Conservation (phyloP, 805 yeast species). For the Teunomyces cretensis region DNA sequence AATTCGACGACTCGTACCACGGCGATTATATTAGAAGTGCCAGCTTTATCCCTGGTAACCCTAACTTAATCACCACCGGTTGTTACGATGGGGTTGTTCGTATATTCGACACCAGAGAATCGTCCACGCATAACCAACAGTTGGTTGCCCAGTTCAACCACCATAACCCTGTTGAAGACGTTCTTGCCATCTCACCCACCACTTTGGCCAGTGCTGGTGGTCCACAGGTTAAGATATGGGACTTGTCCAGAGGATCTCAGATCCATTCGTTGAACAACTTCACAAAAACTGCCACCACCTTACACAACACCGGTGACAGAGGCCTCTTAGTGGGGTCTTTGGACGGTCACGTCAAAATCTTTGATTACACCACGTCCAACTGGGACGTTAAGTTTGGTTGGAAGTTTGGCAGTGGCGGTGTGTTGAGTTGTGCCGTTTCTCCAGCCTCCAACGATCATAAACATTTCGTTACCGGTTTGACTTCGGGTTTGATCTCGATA, state of each 20-base stretch:
- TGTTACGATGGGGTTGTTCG: slow-evolving; percentile 89
- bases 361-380: slow-evolving; percentile 67
- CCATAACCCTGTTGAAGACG: slow-evolving; percentile 77
- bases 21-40: slow-evolving; percentile 87
- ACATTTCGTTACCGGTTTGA: slow-evolving; percentile 87
- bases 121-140: slow-evolving; percentile 25
- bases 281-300: slow-evolving; percentile 88
- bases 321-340: slow-evolving; percentile 92
- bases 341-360: slow-evolving; percentile 96
- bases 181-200: slow-evolving; percentile 71
- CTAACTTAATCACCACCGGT: slow-evolving; percentile 84
- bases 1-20: slow-evolving; percentile 64
- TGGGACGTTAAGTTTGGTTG: slow-evolving; percentile 95
- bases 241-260: slow-evolving; percentile 72
- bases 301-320: slow-evolving; percentile 68
- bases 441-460: slow-evolving; percentile 62
- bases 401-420: slow-evolving; percentile 91
- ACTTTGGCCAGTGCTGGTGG: slow-evolving; percentile 81
- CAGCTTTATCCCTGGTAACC: slow-evolving; percentile 69
- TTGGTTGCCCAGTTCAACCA: slow-evolving; percentile 71
- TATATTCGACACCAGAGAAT: slow-evolving; percentile 73
- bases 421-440: slow-evolving; percentile 83
- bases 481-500: slow-evolving; percentile 84
- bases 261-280: slow-evolving; percentile 78
- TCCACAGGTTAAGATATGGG: slow-evolving; percentile 86